A percentile compares a stretch with the other conserved stretches of the same genome.
phyloP scores from a whole-genome alignment of 176 grass and related monocot genomes.

The Thinopyrum elongatum region DNA sequence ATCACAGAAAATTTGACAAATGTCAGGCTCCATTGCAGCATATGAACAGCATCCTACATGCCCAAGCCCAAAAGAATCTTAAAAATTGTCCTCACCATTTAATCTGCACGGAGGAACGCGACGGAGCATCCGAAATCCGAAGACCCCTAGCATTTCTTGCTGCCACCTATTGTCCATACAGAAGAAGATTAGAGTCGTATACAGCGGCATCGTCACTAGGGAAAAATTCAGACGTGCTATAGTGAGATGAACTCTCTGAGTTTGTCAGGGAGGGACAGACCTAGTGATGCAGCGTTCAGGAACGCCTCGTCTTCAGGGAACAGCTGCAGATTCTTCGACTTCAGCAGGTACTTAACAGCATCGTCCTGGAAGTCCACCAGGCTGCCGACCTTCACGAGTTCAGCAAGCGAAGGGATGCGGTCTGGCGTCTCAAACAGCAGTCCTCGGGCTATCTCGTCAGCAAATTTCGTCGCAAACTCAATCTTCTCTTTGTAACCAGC shows the following conservation, averaged over 20 bases:
- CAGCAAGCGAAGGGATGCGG: conserved; percentile 35
- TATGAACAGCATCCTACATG: background rate
- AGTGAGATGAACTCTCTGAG: background rate
- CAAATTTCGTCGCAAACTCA: conserved; percentile 45
- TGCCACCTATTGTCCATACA: background rate
- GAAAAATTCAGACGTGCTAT: background rate
- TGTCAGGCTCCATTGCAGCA: background rate
- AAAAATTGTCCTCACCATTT: background rate
- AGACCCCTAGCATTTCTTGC: background rate
- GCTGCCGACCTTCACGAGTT: conserved; percentile 50
- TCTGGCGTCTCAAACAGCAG: conserved; percentile 61
- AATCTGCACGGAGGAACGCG: background rate
- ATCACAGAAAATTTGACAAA: background rate
- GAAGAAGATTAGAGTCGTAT: background rate
- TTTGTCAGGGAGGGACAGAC: background rate
- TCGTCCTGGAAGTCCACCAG: conserved; percentile 52
- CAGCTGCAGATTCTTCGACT: conserved; percentile 61
- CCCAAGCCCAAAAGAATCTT: background rate
- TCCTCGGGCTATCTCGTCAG: conserved; percentile 54
- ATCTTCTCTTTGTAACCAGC: conserved; percentile 35
- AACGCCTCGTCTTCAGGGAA: conserved; percentile 63
- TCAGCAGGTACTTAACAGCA: conserved; percentile 52
- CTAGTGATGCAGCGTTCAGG: conserved; percentile 13
- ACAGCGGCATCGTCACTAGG: background rate
- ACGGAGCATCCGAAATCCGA: background rate